These are phyloP conservation scores for Lepiota brunneoincarnata DNA, from an alignment of 768 basidiomycete species.

Conservation along the genomic window DNA sequence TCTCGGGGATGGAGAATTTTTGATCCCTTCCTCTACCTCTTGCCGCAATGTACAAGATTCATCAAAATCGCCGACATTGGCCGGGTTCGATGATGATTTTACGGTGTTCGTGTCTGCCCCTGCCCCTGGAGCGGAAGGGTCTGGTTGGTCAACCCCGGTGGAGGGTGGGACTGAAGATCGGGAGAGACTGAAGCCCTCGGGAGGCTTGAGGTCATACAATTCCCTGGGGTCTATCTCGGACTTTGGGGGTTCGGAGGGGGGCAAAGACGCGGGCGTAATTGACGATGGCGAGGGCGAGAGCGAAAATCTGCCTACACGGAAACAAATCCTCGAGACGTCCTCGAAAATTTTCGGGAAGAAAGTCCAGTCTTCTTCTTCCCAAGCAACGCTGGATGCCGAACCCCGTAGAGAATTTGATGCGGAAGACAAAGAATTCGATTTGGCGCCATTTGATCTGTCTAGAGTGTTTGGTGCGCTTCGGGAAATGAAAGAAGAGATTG, in stretches of 20 bases:
- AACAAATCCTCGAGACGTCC: slow-evolving; percentile 49
- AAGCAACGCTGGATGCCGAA: slow-evolving; percentile 1
- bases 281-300: slow-evolving; percentile 22
- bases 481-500: slow-evolving; percentile 73
- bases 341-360: slow-evolving; percentile 46
- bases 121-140: slow-evolving; percentile 17
- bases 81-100: slow-evolving; percentile 75
- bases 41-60: neutral
- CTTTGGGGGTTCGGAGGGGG: slow-evolving; percentile 33
- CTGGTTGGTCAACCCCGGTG: slow-evolving; percentile 3
- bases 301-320: slow-evolving; percentile 42
- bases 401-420: slow-evolving; percentile 3
- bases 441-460: slow-evolving; percentile 58
- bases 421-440: slow-evolving; percentile 33
- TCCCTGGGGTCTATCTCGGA: slow-evolving; percentile 62
- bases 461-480: slow-evolving; percentile 59
- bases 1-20: slow-evolving; percentile 14
- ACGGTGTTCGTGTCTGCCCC: slow-evolving; percentile 70
- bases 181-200: slow-evolving; percentile 11
- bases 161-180: slow-evolving; percentile 9
- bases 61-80: neutral
- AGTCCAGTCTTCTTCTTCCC: neutral
- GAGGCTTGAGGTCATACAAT: slow-evolving; percentile 33
- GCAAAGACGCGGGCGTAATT: slow-evolving; percentile 1
- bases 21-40: neutral